phyloP scores from a whole-genome alignment of 345 rosid species.

The Eucalyptus paniculata region DNA sequence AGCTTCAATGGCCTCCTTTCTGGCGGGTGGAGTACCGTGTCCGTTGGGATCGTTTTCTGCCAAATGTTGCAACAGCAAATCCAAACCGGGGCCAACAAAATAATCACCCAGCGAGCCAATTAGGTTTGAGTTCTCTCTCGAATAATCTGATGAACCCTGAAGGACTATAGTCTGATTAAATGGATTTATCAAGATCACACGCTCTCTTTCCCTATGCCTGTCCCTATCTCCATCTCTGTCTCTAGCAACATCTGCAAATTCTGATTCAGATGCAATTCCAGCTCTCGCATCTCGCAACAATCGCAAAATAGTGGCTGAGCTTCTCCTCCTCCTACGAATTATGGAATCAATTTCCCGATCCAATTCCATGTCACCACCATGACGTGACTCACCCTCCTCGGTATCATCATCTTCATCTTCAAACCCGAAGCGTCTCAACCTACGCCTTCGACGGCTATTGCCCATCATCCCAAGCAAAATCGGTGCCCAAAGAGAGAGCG shows the following conservation, averaged over 20 bases:
- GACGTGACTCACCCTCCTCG: neutral
- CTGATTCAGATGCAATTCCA: conserved; percentile 56
- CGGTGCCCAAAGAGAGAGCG: conserved; percentile 81
- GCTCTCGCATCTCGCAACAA: conserved; percentile 70
- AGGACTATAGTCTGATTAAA: conserved; percentile 35
- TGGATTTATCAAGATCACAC: conserved; percentile 31
- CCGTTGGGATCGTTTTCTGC: conserved; percentile 65
- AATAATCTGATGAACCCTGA: conserved; percentile 43
- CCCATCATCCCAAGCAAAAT: conserved; percentile 84
- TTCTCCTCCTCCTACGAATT: conserved; percentile 53
- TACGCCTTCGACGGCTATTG: conserved; percentile 39
- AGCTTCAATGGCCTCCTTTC: conserved; percentile 59
- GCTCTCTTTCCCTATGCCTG: conserved; percentile 14
- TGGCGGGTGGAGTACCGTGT: conserved; percentile 80
- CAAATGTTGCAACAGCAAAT: conserved; percentile 61
- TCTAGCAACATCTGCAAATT: neutral
- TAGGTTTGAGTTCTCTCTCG: conserved; percentile 24
- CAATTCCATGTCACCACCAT: conserved; percentile 40
- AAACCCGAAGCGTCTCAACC: conserved; percentile 40
- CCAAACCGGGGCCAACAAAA: conserved; percentile 73
- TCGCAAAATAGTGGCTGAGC: conserved; percentile 61
- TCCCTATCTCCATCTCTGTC: conserved; percentile 2
- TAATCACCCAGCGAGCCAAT: conserved; percentile 72
- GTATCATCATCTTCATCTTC: conserved; percentile 35
- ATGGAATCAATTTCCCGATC: conserved; percentile 63